phyloP scores from a whole-genome alignment of 1,284 basidiomycete species.

The Cutaneotrichosporon arboriforme region DNA sequence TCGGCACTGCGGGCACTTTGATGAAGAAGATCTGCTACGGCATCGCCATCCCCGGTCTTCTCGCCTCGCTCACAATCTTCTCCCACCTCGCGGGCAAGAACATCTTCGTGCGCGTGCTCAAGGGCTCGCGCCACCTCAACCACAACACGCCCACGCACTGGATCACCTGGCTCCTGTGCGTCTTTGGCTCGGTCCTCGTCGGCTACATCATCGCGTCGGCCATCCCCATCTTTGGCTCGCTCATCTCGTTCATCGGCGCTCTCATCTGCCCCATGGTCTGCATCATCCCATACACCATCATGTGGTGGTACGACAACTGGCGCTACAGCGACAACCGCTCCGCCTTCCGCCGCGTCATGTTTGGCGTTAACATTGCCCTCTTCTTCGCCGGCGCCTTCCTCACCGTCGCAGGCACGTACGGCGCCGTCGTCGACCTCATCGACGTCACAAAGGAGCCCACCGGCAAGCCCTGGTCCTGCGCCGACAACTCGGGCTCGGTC shows the following conservation, averaged over 20 bases:
- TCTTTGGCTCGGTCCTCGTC: slow-evolving; percentile 22
- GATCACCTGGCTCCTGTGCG: slow-evolving; percentile 54
- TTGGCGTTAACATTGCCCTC: slow-evolving; percentile 15
- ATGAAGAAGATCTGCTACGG: slow-evolving; percentile 45
- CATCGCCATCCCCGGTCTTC: slow-evolving; percentile 38
- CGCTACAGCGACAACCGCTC: slow-evolving; percentile 3
- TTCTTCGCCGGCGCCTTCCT: slow-evolving; percentile 30
- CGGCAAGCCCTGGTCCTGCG: slow-evolving; percentile 22
- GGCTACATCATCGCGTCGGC: slow-evolving; percentile 21
- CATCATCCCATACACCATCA: slow-evolving; percentile 22
- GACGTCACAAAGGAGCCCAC: slow-evolving; percentile 9
- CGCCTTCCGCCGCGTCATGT: background rate
- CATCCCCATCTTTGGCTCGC: slow-evolving; percentile 27
- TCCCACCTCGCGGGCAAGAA: slow-evolving; percentile 54
- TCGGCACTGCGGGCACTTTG: slow-evolving; percentile 42
- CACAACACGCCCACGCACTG: slow-evolving; percentile 57
- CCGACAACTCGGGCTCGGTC: slow-evolving; percentile 20
- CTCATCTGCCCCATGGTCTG: slow-evolving; percentile 25
- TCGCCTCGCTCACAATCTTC: slow-evolving; percentile 36
- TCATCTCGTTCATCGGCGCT: slow-evolving; percentile 31
- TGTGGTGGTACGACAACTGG: slow-evolving; percentile 37
- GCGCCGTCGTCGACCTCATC: slow-evolving; percentile 24
- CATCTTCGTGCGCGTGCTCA: slow-evolving; percentile 59
- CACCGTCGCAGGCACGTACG: slow-evolving; percentile 33
- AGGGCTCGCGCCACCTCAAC: slow-evolving; percentile 57